Base-by-base conservation (phyloP, 768 basidiomycete species). In the Boletus pseudo-olivaceus region DNA sequence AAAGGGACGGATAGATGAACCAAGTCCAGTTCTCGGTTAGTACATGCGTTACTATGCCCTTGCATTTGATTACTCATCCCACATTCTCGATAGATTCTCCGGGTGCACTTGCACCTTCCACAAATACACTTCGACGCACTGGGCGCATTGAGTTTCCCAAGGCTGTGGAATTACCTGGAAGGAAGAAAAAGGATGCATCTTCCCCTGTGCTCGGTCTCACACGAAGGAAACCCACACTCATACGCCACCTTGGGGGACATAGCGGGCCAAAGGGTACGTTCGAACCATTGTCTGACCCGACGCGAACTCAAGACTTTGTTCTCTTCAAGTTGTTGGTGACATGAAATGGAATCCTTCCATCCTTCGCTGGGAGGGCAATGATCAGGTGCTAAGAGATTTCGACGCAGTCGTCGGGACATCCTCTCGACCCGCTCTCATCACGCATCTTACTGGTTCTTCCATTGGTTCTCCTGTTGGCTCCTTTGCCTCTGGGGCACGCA, bases 291-390 rank as follows among this genome's bases (percentile, higher is more conserved):
- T 54, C 47, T 47, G 23, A 40, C 30, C n/a, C 14, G 30, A 38
- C 53, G 27, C 46, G 41, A 57, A 57, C 59, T 69, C 41, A 65
- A 23, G 48, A 33, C 30, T 14, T 50, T 37, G 8, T 51, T 47
- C 57, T n/a, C 3, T 35, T 47, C 41, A 64, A 96, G 96, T 93
- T 43, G 82, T 96, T 53, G 94, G 93, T 20, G 92, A 95, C 51
- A 99, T 99, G 96, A 90, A 84, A 64, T 99, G 93, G 91, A 98
- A 99, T 72, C 95, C 96, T 38, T 75, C 73, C 17, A 85, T 84
- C 2, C 81, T 90, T 15, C 87, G 92, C 34, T 99, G 96, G 96
- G 96, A 99, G 76, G 96, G 96, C 49, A 98, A 99, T 70, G 96
- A 99, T 59, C 85, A 89, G 54, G 83, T 84, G 15, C 78, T 98